Evolutionary conservation across 495 filamentous ascomycete species (phyloP), one percentile per base, ranked within the genome.

Genomic region (Ramalina intermedia): DNA sequence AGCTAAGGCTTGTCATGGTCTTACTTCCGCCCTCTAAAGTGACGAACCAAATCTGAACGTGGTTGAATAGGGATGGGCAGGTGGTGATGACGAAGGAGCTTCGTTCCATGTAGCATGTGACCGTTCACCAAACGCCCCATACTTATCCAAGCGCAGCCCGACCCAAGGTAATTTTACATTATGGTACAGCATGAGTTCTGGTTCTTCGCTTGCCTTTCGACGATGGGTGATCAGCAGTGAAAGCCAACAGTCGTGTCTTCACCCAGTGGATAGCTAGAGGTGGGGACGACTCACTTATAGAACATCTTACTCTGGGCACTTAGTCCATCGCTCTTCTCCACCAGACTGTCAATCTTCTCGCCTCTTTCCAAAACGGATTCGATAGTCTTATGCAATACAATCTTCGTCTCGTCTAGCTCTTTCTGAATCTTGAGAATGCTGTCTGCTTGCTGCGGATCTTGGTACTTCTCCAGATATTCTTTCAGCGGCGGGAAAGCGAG

Each of bases 321-420:
- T 52, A 95, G 63, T 9, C 83, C 85, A 54, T 89, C 84, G 58
- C 82, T 88, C 78, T 94, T 94, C 48, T 77, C 76, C 37, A 95
- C 87, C 55, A 95, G 65, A 54, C 80, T 81, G 63, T 94, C 87
- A 51, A 95, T 85, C 75, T 94, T 94, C 74, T 91, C 86, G 27
- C 83, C 83, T 36, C 88, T 73, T 68, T 93, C 84, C 57, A 95
- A 66, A 47, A 94, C 85, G 59, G 76, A 80, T 67, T 91, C 84
- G 57, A 94, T 90, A n/a, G 87, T 91, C 78, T 95, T 93, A 67
- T 95, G 87, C 50, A 98, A 74, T 40, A 94, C 81, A 61, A 95
- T 91, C 79, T 96, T 98, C 48, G 93, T 98, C 74, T 96, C 88
- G 55, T 96, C 88, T 52, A 98, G 73, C 68, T 98, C 89, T 68